Evolutionary conservation across 1,284 basidiomycete species (phyloP).

Genomic region (Schizophyllum commune): DNA sequence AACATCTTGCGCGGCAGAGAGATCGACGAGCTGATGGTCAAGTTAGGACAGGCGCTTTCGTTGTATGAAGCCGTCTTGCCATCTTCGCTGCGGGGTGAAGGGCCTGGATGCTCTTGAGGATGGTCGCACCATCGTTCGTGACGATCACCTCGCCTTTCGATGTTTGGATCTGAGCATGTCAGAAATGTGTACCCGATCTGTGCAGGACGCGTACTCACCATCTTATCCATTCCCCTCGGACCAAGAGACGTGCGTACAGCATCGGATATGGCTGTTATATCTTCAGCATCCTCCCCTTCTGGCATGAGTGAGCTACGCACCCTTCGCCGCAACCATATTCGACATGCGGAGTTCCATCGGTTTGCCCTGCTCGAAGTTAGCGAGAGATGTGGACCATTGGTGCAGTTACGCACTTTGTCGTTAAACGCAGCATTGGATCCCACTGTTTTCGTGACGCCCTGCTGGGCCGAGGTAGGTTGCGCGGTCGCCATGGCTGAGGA

Average conservation of each 20-base stretch:
- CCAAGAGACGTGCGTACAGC: constrained; percentile 96
- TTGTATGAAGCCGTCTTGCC: constrained; percentile 35
- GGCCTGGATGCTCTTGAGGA: constrained; percentile 95
- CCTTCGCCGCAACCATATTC: constrained; percentile 95
- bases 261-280: constrained; percentile 82
- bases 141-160: constrained; percentile 95
- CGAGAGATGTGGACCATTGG: constrained; percentile 9
- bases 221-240: constrained; percentile 99
- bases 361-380: constrained; percentile 52
- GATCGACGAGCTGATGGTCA: constrained; percentile 76
- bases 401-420: constrained; percentile 53
- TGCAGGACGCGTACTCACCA: constrained; percentile 50
- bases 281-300: neutral
- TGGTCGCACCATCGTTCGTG: constrained; percentile 99
- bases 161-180: constrained; percentile 80
- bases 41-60: neutral
- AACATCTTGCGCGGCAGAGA: constrained; percentile 96
- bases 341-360: constrained; percentile 91
- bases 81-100: constrained; percentile 98
- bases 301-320: constrained; percentile 31
- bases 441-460: constrained; percentile 25
- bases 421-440: constrained; percentile 72
- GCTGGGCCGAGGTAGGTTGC: constrained; percentile 25
- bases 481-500: constrained; percentile 33
- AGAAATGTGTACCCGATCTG: constrained; percentile 7